These are phyloP conservation scores for Schoenoplectus tabernaemontani DNA, from an alignment of 202 grass and related monocot species.

Conservation along the genomic window DNA sequence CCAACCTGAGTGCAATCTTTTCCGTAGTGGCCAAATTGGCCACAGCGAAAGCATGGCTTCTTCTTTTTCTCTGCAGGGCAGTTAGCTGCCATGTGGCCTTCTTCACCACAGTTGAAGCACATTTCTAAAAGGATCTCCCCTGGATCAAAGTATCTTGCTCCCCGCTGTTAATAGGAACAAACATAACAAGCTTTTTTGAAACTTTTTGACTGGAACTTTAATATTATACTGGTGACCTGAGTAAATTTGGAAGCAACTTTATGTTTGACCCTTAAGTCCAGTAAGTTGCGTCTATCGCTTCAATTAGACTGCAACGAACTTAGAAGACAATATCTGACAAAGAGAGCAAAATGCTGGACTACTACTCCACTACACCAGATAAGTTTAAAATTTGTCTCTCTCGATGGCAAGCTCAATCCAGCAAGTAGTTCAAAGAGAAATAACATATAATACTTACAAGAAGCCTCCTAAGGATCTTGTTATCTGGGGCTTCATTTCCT, in stretches of 20 bases:
- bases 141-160: constrained; percentile 82
- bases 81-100: constrained; percentile 75
- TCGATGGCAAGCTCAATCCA: neutral
- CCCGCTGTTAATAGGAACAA: constrained; percentile 52
- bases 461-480: constrained; percentile 69
- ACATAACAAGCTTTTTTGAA: constrained; percentile 11
- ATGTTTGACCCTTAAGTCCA: neutral
- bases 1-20: constrained; percentile 82
- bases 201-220: neutral
- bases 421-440: constrained; percentile 16
- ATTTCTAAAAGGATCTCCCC: constrained; percentile 48
- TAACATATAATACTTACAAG: constrained; percentile 58
- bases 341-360: neutral
- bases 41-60: constrained; percentile 90
- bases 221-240: neutral
- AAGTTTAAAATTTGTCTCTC: neutral
- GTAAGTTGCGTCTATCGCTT: neutral
- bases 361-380: neutral
- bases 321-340: neutral
- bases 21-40: constrained; percentile 67
- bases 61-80: constrained; percentile 59
- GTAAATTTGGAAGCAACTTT: neutral
- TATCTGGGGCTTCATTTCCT: constrained; percentile 37
- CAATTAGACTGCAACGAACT: neutral
- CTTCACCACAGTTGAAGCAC: constrained; percentile 89